A percentile compares a stretch with the other conserved stretches of the same genome.
phyloP scores from a whole-genome alignment of 345 rosid genomes.

The Draba incana region DNA sequence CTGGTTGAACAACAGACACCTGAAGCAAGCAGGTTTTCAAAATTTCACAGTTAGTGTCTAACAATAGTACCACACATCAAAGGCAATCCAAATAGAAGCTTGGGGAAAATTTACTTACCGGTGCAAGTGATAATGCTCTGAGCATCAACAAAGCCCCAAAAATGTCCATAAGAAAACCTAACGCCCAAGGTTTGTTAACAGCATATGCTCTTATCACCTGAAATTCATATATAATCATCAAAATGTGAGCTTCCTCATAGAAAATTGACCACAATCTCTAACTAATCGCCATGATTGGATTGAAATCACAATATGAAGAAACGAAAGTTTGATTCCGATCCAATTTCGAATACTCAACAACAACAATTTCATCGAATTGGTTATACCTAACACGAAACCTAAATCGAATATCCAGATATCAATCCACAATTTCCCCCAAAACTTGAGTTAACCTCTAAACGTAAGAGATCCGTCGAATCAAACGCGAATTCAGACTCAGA shows the following conservation, averaged over 20 bases:
- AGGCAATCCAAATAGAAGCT: constrained; percentile 8
- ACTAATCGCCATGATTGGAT: constrained; percentile 7
- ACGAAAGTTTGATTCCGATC: constrained; percentile 13
- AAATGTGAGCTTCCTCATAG: too few relatives aligned
- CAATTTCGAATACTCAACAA: constrained; percentile 2
- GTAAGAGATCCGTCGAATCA: constrained; percentile 21
- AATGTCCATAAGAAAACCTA: constrained; percentile 93
- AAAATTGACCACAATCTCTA: background rate
- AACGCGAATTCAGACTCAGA: constrained; percentile 1
- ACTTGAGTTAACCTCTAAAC: background rate
- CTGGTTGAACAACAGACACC: constrained; percentile 98
- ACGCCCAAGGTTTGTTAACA: constrained; percentile 71
- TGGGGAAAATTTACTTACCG: constrained; percentile 53
- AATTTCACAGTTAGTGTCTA: background rate
- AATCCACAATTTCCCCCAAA: background rate
- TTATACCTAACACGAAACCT: background rate
- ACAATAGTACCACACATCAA: background rate
- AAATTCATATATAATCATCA: constrained; percentile 8
- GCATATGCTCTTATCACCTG: constrained; percentile 87
- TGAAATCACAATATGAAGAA: constrained; percentile 7
- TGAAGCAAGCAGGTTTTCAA: constrained; percentile 38
- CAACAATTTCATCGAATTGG: constrained; percentile 1
- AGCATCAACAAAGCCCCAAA: constrained; percentile 91
- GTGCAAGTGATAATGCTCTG: constrained; percentile 86
- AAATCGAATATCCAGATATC: background rate